Evolutionary conservation across 2,329 filamentous ascomycete species (phyloP).

Genomic region (Aspergillus caelatus): DNA sequence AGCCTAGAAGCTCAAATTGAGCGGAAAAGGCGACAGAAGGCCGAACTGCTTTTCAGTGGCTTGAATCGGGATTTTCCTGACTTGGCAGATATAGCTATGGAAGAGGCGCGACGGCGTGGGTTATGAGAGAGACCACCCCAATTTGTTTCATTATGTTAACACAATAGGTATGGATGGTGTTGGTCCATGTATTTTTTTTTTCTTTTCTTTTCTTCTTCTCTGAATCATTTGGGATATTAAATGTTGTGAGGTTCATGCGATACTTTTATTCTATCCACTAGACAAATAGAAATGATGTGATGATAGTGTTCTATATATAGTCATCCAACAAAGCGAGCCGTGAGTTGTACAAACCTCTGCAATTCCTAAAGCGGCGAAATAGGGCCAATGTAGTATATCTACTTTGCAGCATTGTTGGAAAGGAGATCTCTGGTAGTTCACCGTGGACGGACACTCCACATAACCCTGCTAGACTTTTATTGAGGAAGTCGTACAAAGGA

Average conservation of each 20-base stretch:
- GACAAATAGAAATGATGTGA: neutral
- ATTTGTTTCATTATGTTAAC: neutral
- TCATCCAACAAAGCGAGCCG: neutral
- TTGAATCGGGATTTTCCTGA: slow-evolving; percentile 24
- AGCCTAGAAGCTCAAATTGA: slow-evolving; percentile 23
- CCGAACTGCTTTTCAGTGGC: slow-evolving; percentile 18
- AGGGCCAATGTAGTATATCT: neutral
- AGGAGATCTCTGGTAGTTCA: neutral
- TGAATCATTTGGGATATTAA: no score
- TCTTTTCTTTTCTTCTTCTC: neutral
- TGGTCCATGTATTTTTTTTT: neutral
- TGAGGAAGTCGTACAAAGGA: neutral
- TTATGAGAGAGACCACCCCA: slow-evolving; percentile 2
- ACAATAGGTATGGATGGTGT: neutral
- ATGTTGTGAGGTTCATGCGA: neutral
- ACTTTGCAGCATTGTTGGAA: neutral
- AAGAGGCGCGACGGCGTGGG: slow-evolving; percentile 23
- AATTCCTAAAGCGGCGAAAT: neutral
- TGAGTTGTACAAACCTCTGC: slow-evolving; percentile 1
- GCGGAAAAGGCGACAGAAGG: slow-evolving; percentile 18
- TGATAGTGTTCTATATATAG: neutral
- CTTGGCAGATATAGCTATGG: slow-evolving; percentile 20
- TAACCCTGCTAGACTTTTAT: neutral
- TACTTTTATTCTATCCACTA: neutral
- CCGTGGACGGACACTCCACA: neutral